Base-by-base conservation (phyloP, 352 stramenopile species). In the Phytophthora constricta region DNA sequence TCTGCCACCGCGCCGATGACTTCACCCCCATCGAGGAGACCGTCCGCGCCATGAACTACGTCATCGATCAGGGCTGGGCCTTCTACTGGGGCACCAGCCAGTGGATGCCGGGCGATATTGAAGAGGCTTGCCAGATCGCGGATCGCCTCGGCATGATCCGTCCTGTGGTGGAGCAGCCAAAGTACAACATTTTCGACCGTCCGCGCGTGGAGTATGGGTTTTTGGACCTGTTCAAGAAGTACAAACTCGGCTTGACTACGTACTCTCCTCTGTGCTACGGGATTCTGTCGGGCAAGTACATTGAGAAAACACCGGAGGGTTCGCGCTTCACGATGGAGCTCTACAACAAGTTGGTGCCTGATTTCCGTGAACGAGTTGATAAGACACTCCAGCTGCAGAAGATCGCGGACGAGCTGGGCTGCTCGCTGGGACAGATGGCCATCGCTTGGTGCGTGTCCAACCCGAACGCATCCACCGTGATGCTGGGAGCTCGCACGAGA, bases 111-210 rank as follows among this genome's bases (percentile, higher is more conserved):
- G 63, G 77, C 8, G 76, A 91, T 54, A 87, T 91, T 26, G 71
- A 48, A 5, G 79, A 90, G 49, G 82, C 82, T 4, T 81, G 63
- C 4, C 51, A 65, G 50, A 65, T 72, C 65, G 68, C 68, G 5
- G 65, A 72, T 28, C 65, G 58, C 14, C 39, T 72, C 16, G 59
- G 65, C 4, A 31, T 82, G 41, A 80, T 80, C 42, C 56, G 68
- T 22, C 76, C 74, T 4, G 48, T 76, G 28, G 60, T 86, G 25
- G 79, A 90, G 51, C 79, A 90, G 53, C 76, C 79, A 4, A 63
- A 87, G 58, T 90, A 90, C 69, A 86, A 90, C 68, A 87, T 90
- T 42, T 86, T 90, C 53, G 67, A 88, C n/a, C 75, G 81, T 22
- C 66, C 84, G 50, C 64, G 69, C 13, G 72, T 90, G 19, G 81